Base-by-base conservation (phyloP, 306 rosid genomes). In the Vigna reflexopilosa region DNA sequence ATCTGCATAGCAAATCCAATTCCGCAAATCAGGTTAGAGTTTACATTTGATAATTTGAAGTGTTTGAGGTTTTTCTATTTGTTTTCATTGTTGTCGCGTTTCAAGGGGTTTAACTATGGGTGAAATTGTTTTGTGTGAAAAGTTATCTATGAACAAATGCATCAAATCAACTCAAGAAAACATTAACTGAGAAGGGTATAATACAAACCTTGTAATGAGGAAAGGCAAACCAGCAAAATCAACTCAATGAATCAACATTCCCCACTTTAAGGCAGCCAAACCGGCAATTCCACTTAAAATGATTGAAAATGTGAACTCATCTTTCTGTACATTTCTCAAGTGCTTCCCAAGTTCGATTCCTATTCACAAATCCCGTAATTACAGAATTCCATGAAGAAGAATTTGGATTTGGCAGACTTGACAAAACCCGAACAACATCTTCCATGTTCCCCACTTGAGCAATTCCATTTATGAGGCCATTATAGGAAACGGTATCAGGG, bases 361-460 rank as follows among this genome's bases (percentile, higher is more conserved):
- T 83, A 83, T 90, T 85, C 24, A 92, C 93, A 77, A 73, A 86
- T 17, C 93, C 97, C 15, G 92, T 87, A 58, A 92, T 82, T 67
- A 90, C 66, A 0, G 96, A 84, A 69, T 92, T 92, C 97, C 96
- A 92, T 13, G 97, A 89, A 57, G 96, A 89, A 4, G 90, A 83
- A 83, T 87, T 86, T 2, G 93, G 90, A 44, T 71, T 85, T 15
- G 90, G 89, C 92, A 90, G 85, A 14, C 44, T 70, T 32, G 76
- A 79, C 44, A 92, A 76, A 63, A 90, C 80, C 77, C 70, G 66
- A 42, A 86, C 72, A 61, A 89, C 93, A 56, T 86, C 91, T 83
- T 75, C 85, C 19, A 92, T 73, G 32, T 79, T 84, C 50, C 96
- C 96, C 26, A 63, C 68, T 75, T 59, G 89, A 80, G 93, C 88